These are phyloP conservation scores for Actinomucor elegans DNA, from an alignment of 371 early-diverging fungal genomes.

Conservation along the genomic window DNA sequence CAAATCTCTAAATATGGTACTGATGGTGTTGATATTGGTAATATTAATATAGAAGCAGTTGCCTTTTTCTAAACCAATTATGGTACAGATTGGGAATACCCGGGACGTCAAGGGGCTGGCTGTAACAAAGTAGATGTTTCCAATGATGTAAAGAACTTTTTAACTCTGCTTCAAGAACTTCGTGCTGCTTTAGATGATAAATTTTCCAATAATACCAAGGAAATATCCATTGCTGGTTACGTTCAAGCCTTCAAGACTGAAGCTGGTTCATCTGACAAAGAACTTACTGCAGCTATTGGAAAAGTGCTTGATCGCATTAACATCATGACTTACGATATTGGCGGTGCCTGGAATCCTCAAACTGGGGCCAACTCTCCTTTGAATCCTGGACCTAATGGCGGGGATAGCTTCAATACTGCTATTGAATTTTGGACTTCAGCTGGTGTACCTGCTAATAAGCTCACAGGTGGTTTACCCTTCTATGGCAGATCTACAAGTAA, in stretches of 20 bases:
- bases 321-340: conserved; percentile 58
- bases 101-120: conserved; percentile 53
- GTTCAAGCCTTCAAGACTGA: conserved; percentile 50
- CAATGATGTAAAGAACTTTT: conserved; percentile 47
- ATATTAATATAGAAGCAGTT: no score
- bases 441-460: conserved; percentile 57
- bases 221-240: conserved; percentile 55
- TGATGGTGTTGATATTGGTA: conserved; percentile 45
- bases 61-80: background rate
- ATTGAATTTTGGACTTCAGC: conserved; percentile 54
- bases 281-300: conserved; percentile 53
- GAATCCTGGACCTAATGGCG: conserved; percentile 24
- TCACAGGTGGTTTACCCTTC: conserved; percentile 65
- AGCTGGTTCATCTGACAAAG: conserved; percentile 45
- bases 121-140: conserved; percentile 44
- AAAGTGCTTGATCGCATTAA: conserved; percentile 60
- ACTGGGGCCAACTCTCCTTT: conserved; percentile 59
- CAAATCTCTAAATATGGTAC: conserved; percentile 29
- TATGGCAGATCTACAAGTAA: conserved; percentile 61
- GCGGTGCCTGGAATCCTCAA: conserved; percentile 54
- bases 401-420: conserved; percentile 42
- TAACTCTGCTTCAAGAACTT: conserved; percentile 54
- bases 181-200: conserved; percentile 55
- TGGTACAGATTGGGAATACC: conserved; percentile 61
- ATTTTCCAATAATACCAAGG: conserved; percentile 50